Evolutionary conservation across 495 filamentous ascomycete species (phyloP), one percentile per base, ranked within the genome.

Genomic region (Xylaria curta): DNA sequence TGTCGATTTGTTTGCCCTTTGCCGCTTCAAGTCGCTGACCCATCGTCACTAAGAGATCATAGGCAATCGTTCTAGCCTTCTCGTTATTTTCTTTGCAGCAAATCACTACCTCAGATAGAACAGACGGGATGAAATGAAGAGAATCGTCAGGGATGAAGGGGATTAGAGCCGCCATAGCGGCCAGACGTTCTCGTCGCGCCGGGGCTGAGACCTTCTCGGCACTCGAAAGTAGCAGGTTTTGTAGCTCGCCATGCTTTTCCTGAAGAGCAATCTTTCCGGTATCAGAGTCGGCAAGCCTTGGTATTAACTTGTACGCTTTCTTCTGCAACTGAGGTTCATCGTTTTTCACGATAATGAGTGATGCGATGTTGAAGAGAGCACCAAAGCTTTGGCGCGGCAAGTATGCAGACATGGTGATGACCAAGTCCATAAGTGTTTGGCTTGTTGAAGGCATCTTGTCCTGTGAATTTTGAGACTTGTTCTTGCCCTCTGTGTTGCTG

Each of bases 261-360:
- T 86, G 74, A 7, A 99, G 86, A 17, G 94, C 94, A 6, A 82
- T 82, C 44, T 84, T 85, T 19, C 97, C 97, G 36, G 82, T 85
- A n/a, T 90, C 86, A 8, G 94, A 95, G 40, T 92, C 89, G 3
- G 92, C 91, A 54, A 99, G 87, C 40, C 95, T 89, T 9, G 96
- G 95, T 66, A 99, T 94, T 61, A 99, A 86, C 81, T 98, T 98
- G 85, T 98, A 99, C 4, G 96, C 95, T 82, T 99, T 99, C 88
- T 99, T 99, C 80, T 98, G 94, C n/a, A 99, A 85, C 77, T 98
- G 95, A 33, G 96, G 92, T 73, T 98, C 97, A 44, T 90, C 86
- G 60, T 88, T 82, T 73, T 89, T 91, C 74, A 91, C 89, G 68
- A 98, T 87, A 63, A 97, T 91, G 15, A 91, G 84, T 0, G 93